phyloP scores from a whole-genome alignment of 345 rosid genomes.

The Eucalyptus fibrosa region DNA sequence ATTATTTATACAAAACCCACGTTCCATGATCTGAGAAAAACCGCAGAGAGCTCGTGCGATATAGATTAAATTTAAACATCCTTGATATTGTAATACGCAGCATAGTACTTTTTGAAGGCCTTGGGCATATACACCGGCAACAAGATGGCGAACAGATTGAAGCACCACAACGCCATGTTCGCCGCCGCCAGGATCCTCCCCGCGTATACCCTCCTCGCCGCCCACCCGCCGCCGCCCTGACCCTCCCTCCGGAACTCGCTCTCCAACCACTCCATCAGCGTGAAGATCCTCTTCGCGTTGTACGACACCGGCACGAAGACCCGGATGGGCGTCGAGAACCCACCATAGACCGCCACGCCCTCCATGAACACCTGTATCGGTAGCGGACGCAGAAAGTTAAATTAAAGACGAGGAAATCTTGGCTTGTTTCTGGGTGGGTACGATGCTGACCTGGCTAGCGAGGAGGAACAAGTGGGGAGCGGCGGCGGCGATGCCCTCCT shows the following conservation, averaged over 20 bases:
- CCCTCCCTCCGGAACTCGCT: slow-evolving; percentile 23
- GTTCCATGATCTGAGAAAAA: not conserved
- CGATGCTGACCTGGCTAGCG: slow-evolving; percentile 35
- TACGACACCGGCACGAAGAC: slow-evolving; percentile 72
- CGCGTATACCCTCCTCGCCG: slow-evolving; percentile 26
- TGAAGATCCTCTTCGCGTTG: slow-evolving; percentile 54
- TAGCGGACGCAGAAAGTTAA: not conserved
- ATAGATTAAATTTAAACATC: not conserved
- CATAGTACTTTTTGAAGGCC: slow-evolving; percentile 62
- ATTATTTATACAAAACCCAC: not conserved
- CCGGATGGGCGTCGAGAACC: slow-evolving; percentile 56
- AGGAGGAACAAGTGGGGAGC: slow-evolving; percentile 79
- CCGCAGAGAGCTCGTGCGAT: not conserved
- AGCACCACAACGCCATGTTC: slow-evolving; percentile 73
- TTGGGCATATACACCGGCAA: slow-evolving; percentile 73
- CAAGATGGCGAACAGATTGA: slow-evolving; percentile 76
- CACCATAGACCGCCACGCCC: slow-evolving; percentile 47
- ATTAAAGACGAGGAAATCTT: not conserved
- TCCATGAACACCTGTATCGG: slow-evolving; percentile 80
- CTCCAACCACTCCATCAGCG: slow-evolving; percentile 61
- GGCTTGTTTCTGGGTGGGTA: not conserved
- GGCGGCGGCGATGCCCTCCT: slow-evolving; percentile 54
- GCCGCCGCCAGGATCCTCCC: slow-evolving; percentile 61
- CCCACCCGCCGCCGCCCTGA: not conserved
- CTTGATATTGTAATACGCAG: not conserved